Conservation (phyloP, 768 basidiomycete species). For the Tephrocybe sp. region DNA sequence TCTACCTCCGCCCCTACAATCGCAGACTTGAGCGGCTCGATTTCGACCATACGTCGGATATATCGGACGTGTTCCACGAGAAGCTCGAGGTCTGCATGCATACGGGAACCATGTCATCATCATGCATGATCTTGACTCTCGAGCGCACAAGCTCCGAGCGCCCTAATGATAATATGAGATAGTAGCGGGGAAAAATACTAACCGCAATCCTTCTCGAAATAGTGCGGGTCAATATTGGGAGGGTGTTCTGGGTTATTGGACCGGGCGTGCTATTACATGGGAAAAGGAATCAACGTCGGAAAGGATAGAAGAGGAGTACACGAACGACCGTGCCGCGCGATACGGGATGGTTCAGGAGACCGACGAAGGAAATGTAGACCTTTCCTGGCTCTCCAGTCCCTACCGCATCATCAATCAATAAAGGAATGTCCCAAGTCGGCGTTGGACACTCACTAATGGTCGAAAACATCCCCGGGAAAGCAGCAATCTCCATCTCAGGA, state of each 20-base stretch:
- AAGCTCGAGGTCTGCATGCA: conserved; percentile 12
- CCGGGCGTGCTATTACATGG: conserved; percentile 22
- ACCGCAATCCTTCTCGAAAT: conserved; percentile 41
- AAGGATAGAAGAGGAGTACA: not conserved
- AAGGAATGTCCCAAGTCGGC: too few species aligned
- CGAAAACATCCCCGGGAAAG: conserved; percentile 21
- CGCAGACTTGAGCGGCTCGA: conserved; percentile 18
- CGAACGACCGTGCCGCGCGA: conserved; percentile 48
- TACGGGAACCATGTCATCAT: not conserved
- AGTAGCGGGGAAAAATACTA: not conserved
- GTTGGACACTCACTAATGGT: conserved; percentile 10
- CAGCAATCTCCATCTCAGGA: conserved; percentile 25
- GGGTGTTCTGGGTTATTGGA: conserved; percentile 29
- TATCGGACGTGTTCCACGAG: conserved; percentile 18
- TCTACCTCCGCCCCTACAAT: conserved; percentile 12
- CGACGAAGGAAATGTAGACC: conserved; percentile 37
- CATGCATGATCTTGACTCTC: too few species aligned
- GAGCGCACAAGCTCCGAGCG: not conserved
- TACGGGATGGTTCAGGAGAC: conserved; percentile 39
- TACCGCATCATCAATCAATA: conserved; percentile 4
- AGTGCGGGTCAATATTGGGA: conserved; percentile 38
- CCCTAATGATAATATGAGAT: too few species aligned
- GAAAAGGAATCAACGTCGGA: not conserved
- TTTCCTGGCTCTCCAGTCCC: conserved; percentile 35
- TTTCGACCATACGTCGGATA: conserved; percentile 12